phyloP scores from a whole-genome alignment of 2,329 filamentous ascomycete species.

The Curvularia sp. region DNA sequence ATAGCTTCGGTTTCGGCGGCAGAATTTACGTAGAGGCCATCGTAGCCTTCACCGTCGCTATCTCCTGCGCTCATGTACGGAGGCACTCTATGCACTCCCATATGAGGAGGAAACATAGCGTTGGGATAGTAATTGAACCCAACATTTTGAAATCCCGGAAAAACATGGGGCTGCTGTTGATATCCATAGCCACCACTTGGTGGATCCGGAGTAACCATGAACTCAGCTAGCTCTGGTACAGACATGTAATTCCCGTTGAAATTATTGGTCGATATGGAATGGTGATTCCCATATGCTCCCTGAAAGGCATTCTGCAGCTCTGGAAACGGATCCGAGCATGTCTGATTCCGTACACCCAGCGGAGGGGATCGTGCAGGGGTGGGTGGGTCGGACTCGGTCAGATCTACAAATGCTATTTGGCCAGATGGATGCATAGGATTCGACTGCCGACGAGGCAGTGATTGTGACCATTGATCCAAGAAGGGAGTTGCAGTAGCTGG shows the following conservation, averaged over 20 bases:
- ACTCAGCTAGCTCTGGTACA: conserved; percentile 38
- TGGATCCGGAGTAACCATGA: conserved; percentile 30
- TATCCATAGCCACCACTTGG: conserved; percentile 25
- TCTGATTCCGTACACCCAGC: background rate
- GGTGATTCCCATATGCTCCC: conserved; percentile 5
- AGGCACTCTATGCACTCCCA: background rate
- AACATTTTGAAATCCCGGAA: background rate
- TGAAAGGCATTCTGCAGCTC: conserved; percentile 13
- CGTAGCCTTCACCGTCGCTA: conserved; percentile 28
- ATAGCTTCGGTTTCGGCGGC: conserved; percentile 34
- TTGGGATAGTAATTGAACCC: background rate
- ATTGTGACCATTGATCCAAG: conserved; percentile 11
- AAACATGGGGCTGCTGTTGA: conserved; percentile 11
- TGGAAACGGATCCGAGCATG: conserved; percentile 15
- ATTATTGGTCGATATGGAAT: conserved; percentile 20
- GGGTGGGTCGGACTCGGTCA: conserved; percentile 36
- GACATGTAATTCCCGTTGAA: conserved; percentile 39
- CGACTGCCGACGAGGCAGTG: conserved; percentile 13
- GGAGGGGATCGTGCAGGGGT: conserved; percentile 11
- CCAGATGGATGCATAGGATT: background rate
- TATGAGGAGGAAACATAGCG: background rate
- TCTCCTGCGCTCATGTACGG: conserved; percentile 3
- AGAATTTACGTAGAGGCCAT: conserved; percentile 20
- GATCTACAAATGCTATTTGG: conserved; percentile 17
- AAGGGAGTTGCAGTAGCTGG: conserved; percentile 35